These are phyloP conservation scores for Kalaharituber pfeilii DNA, from an alignment of 2,329 filamentous ascomycete genomes.

Conservation along the genomic window DNA sequence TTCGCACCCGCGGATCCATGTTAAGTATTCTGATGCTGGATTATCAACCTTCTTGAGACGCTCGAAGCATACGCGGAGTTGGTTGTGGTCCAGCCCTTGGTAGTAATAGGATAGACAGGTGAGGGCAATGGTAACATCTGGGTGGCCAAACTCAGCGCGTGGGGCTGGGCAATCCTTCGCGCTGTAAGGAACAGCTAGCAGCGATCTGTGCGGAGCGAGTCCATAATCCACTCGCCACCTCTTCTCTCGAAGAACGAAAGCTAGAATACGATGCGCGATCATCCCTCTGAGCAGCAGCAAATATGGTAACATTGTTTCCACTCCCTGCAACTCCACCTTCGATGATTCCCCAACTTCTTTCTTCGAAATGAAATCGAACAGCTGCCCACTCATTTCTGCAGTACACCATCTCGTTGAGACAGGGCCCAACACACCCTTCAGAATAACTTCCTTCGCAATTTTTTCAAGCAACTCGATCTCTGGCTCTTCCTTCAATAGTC, in stretches of 20 bases:
- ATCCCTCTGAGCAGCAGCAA: slow-evolving; percentile 46
- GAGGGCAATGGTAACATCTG: slow-evolving; percentile 46
- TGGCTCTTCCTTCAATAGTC: slow-evolving; percentile 36
- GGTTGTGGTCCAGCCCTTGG: slow-evolving; percentile 34
- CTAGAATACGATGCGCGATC: slow-evolving; percentile 41
- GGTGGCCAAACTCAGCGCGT: slow-evolving; percentile 49
- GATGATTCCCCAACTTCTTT: not conserved
- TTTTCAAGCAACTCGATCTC: slow-evolving; percentile 31
- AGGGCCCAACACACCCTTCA: not conserved
- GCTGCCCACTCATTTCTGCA: not conserved
- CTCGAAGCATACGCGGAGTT: slow-evolving; percentile 35
- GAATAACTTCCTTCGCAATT: slow-evolving; percentile 29
- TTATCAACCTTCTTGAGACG: slow-evolving; percentile 40
- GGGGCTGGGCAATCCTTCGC: slow-evolving; percentile 47
- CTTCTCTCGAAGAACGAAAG: slow-evolving; percentile 40
- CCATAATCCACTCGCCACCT: slow-evolving; percentile 52
- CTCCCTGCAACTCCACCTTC: not conserved
- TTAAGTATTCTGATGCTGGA: slow-evolving; percentile 39
- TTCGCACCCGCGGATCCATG: slow-evolving; percentile 30
- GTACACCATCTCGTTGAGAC: not conserved
- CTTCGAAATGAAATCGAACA: not conserved
- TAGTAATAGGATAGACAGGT: slow-evolving; percentile 55
- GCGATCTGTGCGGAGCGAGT: slow-evolving; percentile 34
- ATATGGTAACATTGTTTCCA: not conserved
- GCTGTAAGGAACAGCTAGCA: slow-evolving; percentile 48